These are phyloP conservation scores for Dryadomyces quercus-mongolicae DNA, from an alignment of 2,329 filamentous ascomycete genomes.

Conservation along the genomic window DNA sequence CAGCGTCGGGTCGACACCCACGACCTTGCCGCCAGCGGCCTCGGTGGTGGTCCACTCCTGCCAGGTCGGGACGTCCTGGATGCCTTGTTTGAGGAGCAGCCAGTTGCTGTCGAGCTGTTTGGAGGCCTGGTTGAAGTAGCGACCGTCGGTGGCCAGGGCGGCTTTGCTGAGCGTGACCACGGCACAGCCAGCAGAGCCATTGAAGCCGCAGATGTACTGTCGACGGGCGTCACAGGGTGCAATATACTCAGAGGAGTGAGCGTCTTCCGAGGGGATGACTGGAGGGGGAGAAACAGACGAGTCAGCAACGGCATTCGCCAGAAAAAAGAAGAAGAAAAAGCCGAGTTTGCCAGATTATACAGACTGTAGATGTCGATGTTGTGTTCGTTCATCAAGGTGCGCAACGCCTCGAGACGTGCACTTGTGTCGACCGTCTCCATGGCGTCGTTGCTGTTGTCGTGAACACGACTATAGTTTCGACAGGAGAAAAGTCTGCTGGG, in stretches of 20 bases:
- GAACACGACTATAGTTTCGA: slow-evolving; percentile 9
- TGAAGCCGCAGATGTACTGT: slow-evolving; percentile 87
- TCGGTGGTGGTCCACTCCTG: slow-evolving; percentile 91
- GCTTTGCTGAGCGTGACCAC: slow-evolving; percentile 80
- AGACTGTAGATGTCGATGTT: slow-evolving; percentile 85
- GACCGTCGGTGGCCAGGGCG: slow-evolving; percentile 83
- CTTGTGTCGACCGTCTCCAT: slow-evolving; percentile 64
- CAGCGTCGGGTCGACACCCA: slow-evolving; percentile 82
- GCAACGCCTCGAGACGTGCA: slow-evolving; percentile 60
- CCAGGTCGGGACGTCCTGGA: slow-evolving; percentile 92
- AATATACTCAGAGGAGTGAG: slow-evolving; percentile 96
- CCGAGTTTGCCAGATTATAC: slow-evolving; percentile 14
- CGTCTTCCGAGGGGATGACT: slow-evolving; percentile 96
- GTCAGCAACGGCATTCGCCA: slow-evolving; percentile 10
- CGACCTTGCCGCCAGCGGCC: slow-evolving; percentile 72
- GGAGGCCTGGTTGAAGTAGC: slow-evolving; percentile 94
- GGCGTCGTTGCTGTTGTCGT: slow-evolving; percentile 12
- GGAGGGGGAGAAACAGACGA: slow-evolving; percentile 8
- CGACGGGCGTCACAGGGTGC: slow-evolving; percentile 87
- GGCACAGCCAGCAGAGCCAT: slow-evolving; percentile 86
- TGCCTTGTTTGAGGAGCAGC: slow-evolving; percentile 80
- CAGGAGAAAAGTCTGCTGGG: too few species aligned
- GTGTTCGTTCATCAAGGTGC: slow-evolving; percentile 75
- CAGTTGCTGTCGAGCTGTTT: slow-evolving; percentile 89
- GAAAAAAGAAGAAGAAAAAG: too few species aligned